These are phyloP conservation scores for Hypoxylon sp. DNA, from an alignment of 2,329 filamentous ascomycete genomes.

Conservation along the genomic window DNA sequence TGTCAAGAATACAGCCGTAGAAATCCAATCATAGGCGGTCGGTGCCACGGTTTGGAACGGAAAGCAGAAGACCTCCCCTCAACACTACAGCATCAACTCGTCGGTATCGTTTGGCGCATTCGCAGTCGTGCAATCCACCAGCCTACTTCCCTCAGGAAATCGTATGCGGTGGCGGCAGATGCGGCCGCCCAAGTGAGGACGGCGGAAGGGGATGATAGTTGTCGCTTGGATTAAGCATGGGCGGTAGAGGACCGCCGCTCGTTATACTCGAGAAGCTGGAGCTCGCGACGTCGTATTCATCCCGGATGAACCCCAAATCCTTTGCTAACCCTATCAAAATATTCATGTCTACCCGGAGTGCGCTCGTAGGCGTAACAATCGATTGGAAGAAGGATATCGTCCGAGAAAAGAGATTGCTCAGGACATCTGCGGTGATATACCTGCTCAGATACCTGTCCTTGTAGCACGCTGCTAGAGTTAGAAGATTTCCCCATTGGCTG, in stretches of 20 bases:
- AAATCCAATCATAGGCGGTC: conserved; percentile 15
- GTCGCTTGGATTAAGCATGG: conserved; percentile 43
- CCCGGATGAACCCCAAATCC: conserved; percentile 61
- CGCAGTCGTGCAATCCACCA: conserved; percentile 23
- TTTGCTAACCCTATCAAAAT: conserved; percentile 73
- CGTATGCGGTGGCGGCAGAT: conserved; percentile 36
- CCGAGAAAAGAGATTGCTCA: conserved; percentile 75
- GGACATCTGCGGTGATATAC: conserved; percentile 68
- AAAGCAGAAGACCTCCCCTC: conserved; percentile 1
- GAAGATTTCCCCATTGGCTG: conserved; percentile 96
- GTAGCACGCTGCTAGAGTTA: conserved; percentile 89
- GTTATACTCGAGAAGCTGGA: conserved; percentile 63
- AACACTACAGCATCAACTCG: conserved; percentile 23
- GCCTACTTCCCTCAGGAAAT: conserved; percentile 23
- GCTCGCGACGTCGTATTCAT: conserved; percentile 52
- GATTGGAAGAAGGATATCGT: conserved; percentile 84
- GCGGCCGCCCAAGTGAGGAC: conserved; percentile 42
- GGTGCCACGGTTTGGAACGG: not conserved
- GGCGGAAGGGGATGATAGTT: conserved; percentile 44
- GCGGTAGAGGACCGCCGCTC: conserved; percentile 49
- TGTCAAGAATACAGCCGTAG: conserved; percentile 25
- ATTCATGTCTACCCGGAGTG: conserved; percentile 79
- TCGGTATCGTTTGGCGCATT: conserved; percentile 27
- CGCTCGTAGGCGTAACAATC: conserved; percentile 80
- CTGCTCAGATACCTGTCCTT: conserved; percentile 73